phyloP scores from a whole-genome alignment of 1,284 basidiomycete genomes.

The Ustilago bromivora region DNA sequence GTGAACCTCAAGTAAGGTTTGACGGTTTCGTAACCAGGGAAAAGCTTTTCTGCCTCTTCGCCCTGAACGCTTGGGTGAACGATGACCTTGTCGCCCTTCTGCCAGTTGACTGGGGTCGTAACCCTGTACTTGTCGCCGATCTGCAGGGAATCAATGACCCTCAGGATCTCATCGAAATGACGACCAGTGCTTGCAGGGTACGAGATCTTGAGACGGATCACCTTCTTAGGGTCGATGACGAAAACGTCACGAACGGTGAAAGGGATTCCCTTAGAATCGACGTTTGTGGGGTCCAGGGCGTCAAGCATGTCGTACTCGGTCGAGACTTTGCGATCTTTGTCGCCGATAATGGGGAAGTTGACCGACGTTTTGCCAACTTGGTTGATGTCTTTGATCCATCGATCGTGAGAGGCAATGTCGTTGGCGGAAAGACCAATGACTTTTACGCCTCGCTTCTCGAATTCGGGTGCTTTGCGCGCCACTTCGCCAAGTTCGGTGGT shows the following conservation, averaged over 20 bases:
- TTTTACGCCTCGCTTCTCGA: constrained; percentile 88
- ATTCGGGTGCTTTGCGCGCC: constrained; percentile 85
- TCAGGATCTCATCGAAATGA: constrained; percentile 82
- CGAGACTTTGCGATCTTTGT: constrained; percentile 79
- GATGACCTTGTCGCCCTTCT: constrained; percentile 91
- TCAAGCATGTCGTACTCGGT: constrained; percentile 91
- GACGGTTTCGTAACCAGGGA: constrained; percentile 76
- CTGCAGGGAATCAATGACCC: constrained; percentile 88
- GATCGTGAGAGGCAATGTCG: constrained; percentile 80
- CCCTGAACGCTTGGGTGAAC: constrained; percentile 88
- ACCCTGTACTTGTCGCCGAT: constrained; percentile 78
- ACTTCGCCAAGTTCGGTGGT: constrained; percentile 97
- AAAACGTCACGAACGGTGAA: constrained; percentile 74
- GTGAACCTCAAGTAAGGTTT: constrained; percentile 74
- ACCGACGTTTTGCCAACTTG: constrained; percentile 81
- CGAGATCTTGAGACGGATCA: constrained; percentile 80
- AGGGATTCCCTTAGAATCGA: constrained; percentile 83
- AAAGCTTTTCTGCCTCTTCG: constrained; percentile 88
- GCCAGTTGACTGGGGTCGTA: constrained; percentile 89
- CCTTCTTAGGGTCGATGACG: constrained; percentile 68
- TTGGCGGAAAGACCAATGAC: constrained; percentile 83
- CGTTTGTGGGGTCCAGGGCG: constrained; percentile 91
- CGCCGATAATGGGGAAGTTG: constrained; percentile 95
- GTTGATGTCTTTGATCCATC: constrained; percentile 89
- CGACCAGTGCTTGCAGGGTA: constrained; percentile 76